phyloP scores from a whole-genome alignment of 2,329 filamentous ascomycete genomes.

The Falciphora oryzae region DNA sequence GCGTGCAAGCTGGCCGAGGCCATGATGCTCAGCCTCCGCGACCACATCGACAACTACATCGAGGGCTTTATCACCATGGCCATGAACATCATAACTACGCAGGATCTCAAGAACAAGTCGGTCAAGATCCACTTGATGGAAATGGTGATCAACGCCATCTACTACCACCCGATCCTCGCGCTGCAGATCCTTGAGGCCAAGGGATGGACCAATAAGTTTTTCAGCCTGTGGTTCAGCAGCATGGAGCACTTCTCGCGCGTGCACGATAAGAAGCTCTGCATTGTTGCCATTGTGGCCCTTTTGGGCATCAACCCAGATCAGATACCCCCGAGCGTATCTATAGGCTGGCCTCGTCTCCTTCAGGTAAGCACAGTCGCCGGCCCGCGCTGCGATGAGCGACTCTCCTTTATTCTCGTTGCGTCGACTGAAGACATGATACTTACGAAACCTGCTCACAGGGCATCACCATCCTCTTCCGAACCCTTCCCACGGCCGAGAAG shows the following conservation, averaged over 20 bases:
- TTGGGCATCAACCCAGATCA: constrained; percentile 74
- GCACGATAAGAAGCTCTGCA: constrained; percentile 98
- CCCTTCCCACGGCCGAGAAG: constrained; percentile 79
- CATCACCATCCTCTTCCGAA: constrained; percentile 86
- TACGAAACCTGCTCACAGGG: constrained; percentile 38
- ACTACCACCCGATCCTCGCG: constrained; percentile 87
- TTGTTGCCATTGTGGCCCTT: constrained; percentile 84
- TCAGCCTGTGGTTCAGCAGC: constrained; percentile 95
- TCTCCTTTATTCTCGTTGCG: too few relatives aligned
- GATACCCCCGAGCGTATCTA: constrained; percentile 86
- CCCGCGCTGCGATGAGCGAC: too few relatives aligned
- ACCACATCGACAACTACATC: constrained; percentile 81
- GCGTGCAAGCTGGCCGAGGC: constrained; percentile 97
- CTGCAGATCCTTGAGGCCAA: constrained; percentile 85
- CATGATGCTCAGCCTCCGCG: constrained; percentile 91
- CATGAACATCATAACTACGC: constrained; percentile 71
- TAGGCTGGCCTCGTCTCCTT: constrained; percentile 89
- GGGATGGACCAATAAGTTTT: constrained; percentile 97
- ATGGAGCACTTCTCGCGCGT: constrained; percentile 91
- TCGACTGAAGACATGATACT: too few relatives aligned
- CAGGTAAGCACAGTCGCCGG: constrained; percentile 23
- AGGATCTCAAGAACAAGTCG: constrained; percentile 82
- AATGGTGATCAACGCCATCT: constrained; percentile 96
- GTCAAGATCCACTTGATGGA: constrained; percentile 97
- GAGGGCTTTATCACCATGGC: constrained; percentile 84